These are phyloP conservation scores for Leptodontidium sp. DNA, from an alignment of 2,329 filamentous ascomycete species.

Conservation along the genomic window DNA sequence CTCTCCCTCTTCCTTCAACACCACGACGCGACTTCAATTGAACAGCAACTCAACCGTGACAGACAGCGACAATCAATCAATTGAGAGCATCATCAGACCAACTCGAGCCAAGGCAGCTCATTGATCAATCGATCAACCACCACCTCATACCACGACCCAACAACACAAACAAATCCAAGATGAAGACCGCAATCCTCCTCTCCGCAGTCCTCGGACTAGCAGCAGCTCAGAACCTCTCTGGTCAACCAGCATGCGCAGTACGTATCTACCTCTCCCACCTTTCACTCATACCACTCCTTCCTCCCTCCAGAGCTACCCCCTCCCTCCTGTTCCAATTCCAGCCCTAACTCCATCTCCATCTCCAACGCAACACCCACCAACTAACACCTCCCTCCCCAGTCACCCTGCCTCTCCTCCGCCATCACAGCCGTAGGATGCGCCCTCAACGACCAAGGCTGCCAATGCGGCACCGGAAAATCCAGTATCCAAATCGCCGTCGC, in stretches of 20 bases:
- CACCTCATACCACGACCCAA: too few species aligned
- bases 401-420: constrained; percentile 49
- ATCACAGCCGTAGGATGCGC: constrained; percentile 50
- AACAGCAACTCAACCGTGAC: too few species aligned
- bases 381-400: constrained; percentile 30
- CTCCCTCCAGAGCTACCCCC: too few species aligned
- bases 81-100: background rate
- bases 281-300: background rate
- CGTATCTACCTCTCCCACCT: constrained; percentile 34
- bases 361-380: background rate
- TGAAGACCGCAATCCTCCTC: constrained; percentile 51
- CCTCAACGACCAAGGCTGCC: constrained; percentile 50
- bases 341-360: constrained; percentile 15
- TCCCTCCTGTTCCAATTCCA: too few species aligned
- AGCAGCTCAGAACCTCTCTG: constrained; percentile 50
- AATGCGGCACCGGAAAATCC: constrained; percentile 46
- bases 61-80: background rate
- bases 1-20: background rate
- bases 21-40: constrained; percentile 45
- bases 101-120: too few species aligned
- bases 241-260: constrained; percentile 53
- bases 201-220: constrained; percentile 49
- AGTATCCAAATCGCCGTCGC: constrained; percentile 41
- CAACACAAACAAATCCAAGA: constrained; percentile 42
- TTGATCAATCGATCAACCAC: too few species aligned